These are phyloP conservation scores for Ophiobolus disseminans DNA, from an alignment of 2,329 filamentous ascomycete genomes.

Conservation along the genomic window DNA sequence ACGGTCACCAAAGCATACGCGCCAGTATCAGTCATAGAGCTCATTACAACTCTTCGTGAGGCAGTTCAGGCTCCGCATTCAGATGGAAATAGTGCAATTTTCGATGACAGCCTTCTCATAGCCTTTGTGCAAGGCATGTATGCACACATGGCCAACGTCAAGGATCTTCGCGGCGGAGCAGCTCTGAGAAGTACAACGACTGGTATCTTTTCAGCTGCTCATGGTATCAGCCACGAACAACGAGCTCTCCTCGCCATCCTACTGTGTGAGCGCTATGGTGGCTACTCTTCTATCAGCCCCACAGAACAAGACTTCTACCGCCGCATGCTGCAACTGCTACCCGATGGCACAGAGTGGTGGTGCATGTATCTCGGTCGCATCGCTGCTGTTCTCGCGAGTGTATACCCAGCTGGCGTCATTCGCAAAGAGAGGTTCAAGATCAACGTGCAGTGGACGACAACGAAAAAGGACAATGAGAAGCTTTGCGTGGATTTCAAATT, in stretches of 20 bases:
- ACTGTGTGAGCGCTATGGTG: conserved; percentile 77
- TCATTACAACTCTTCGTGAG: conserved; percentile 60
- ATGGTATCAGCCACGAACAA: conserved; percentile 76
- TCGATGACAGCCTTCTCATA: conserved; percentile 58
- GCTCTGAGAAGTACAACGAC: conserved; percentile 76
- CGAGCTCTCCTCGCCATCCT: conserved; percentile 75
- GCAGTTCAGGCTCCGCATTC: conserved; percentile 45
- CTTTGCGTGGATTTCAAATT: conserved; percentile 40
- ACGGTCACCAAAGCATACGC: conserved; percentile 65
- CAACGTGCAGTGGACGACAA: conserved; percentile 29
- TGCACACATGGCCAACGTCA: conserved; percentile 52
- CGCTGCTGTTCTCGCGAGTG: conserved; percentile 62
- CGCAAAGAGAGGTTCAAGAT: conserved; percentile 45
- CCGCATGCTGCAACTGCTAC: conserved; percentile 62
- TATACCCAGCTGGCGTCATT: conserved; percentile 68
- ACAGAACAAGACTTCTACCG: conserved; percentile 63
- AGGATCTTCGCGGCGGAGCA: conserved; percentile 63
- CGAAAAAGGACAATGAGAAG: conserved; percentile 39
- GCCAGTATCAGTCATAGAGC: conserved; percentile 53
- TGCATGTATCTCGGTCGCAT: conserved; percentile 68
- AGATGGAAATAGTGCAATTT: conserved; percentile 39
- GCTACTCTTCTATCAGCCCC: conserved; percentile 61
- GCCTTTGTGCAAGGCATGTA: conserved; percentile 68
- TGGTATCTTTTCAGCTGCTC: conserved; percentile 70
- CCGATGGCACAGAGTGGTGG: conserved; percentile 68